These are phyloP conservation scores for Pseudevernia furfuracea DNA, from an alignment of 495 filamentous ascomycete species.

Conservation along the genomic window DNA sequence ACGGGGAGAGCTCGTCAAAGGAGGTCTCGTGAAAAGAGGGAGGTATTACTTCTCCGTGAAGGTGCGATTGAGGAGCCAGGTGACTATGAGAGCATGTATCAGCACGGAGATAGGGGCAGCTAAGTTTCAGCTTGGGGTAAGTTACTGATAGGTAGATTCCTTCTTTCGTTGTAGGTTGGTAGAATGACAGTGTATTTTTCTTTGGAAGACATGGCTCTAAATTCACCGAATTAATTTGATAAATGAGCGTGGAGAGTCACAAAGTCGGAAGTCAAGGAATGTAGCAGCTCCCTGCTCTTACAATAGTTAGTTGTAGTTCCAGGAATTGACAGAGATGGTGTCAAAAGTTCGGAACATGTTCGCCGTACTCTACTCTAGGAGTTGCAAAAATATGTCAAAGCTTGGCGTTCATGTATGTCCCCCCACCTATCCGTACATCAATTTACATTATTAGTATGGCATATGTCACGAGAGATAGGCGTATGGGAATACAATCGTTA, in stretches of 20 bases:
- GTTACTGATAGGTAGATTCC: slow-evolving; percentile 62
- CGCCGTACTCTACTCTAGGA: no score
- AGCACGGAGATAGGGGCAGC: not conserved
- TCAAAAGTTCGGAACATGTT: no score
- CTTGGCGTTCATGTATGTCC: no score
- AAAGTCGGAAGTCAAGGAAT: no score
- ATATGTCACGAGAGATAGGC: no score
- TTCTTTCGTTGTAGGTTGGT: slow-evolving; percentile 96
- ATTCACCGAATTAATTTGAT: not conserved
- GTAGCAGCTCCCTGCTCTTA: no score
- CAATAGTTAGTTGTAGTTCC: no score
- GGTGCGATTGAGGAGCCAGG: slow-evolving; percentile 83
- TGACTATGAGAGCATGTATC: slow-evolving; percentile 50
- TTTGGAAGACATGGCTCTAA: slow-evolving; percentile 5
- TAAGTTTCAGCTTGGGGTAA: not conserved
- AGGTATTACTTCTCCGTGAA: slow-evolving; percentile 69
- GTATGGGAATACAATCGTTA: no score
- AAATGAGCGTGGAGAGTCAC: slow-evolving; percentile 4
- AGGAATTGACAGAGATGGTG: no score
- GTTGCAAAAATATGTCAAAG: no score
- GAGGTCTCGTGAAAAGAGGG: slow-evolving; percentile 22
- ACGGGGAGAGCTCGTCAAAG: slow-evolving; percentile 1
- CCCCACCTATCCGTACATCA: no score
- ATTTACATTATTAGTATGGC: no score
- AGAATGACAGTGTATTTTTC: slow-evolving; percentile 89